A percentile compares a stretch with the other conserved stretches of the same genome.
These are phyloP conservation scores for Trametes punicea DNA, from an alignment of 768 basidiomycete genomes.

Conservation along the genomic window DNA sequence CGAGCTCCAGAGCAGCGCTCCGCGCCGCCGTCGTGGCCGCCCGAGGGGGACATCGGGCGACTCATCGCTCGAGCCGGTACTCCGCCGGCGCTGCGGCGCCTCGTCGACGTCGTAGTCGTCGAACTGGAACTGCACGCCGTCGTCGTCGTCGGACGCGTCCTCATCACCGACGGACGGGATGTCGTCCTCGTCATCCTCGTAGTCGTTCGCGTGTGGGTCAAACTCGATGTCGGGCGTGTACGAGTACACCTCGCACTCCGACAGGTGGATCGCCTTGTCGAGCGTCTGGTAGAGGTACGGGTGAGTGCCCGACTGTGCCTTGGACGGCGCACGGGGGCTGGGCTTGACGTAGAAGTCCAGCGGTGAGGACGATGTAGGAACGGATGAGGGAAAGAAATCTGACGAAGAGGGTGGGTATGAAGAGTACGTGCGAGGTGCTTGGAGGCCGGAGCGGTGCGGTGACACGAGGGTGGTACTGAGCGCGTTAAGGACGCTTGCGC, in stretches of 20 bases:
- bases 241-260: constrained; percentile 93
- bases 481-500: constrained; percentile 76
- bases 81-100: constrained; percentile 27
- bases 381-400: constrained; percentile 73
- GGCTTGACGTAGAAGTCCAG: constrained; percentile 47
- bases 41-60: constrained; percentile 28
- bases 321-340: constrained; percentile 69
- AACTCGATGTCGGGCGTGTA: constrained; percentile 91
- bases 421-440: constrained; percentile 78
- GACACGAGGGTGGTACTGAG: constrained; percentile 81
- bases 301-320: constrained; percentile 79
- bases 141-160: constrained; percentile 57
- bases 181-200: constrained; percentile 77
- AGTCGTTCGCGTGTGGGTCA: constrained; percentile 89
- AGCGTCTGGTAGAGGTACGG: constrained; percentile 85
- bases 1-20: constrained; percentile 90
- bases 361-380: constrained; percentile 71
- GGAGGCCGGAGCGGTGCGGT: constrained; percentile 62
- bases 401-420: constrained; percentile 75
- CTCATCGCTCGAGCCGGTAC: constrained; percentile 30
- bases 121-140: constrained; percentile 68
- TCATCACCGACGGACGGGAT: constrained; percentile 63
- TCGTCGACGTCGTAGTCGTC: constrained; percentile 79
- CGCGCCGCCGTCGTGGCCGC: constrained; percentile 54
- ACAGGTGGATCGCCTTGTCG: constrained; percentile 84